Evolutionary conservation across 768 basidiomycete species (phyloP).

Genomic region (Suillus clintonianus): DNA sequence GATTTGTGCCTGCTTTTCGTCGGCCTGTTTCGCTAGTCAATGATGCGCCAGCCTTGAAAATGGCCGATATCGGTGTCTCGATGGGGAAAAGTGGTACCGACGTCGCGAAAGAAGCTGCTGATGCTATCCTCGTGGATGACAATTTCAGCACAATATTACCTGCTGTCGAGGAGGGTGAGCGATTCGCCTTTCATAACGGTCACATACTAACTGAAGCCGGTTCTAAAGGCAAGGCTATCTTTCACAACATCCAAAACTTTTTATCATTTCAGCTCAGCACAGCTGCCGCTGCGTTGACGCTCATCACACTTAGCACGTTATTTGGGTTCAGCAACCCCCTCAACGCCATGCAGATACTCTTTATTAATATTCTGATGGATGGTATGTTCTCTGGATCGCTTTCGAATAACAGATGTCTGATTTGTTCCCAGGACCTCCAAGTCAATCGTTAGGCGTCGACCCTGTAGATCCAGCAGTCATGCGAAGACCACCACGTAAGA

Average conservation of each 20-base stretch:
- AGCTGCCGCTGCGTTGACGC: conserved; percentile 92
- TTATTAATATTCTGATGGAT: conserved; percentile 99
- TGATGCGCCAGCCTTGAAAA: conserved; percentile 94
- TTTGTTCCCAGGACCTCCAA: conserved; percentile 72
- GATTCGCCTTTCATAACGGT: not conserved
- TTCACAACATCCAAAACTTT: conserved; percentile 99
- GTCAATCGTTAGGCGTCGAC: conserved; percentile 95
- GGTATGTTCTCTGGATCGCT: conserved; percentile 45
- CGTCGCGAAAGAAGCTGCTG: conserved; percentile 97
- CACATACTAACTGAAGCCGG: not conserved
- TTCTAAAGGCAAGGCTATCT: conserved; percentile 85
- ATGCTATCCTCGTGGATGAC: conserved; percentile 96
- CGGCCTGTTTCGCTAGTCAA: conserved; percentile 57
- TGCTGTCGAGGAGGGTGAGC: conserved; percentile 87
- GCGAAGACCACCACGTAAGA: conserved; percentile 89
- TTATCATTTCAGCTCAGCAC: conserved; percentile 96
- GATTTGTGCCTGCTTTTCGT: not conserved
- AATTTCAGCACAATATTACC: conserved; percentile 95
- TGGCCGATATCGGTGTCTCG: conserved; percentile 96
- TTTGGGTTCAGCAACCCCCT: conserved; percentile 89
- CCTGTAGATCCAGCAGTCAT: conserved; percentile 93
- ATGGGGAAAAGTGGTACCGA: conserved; percentile 99
- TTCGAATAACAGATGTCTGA: not conserved
- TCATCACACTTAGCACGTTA: conserved; percentile 93
- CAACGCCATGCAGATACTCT: conserved; percentile 99